Evolutionary conservation across 2,329 filamentous ascomycete species (phyloP).

Genomic region (Huntiella bhutanensis): DNA sequence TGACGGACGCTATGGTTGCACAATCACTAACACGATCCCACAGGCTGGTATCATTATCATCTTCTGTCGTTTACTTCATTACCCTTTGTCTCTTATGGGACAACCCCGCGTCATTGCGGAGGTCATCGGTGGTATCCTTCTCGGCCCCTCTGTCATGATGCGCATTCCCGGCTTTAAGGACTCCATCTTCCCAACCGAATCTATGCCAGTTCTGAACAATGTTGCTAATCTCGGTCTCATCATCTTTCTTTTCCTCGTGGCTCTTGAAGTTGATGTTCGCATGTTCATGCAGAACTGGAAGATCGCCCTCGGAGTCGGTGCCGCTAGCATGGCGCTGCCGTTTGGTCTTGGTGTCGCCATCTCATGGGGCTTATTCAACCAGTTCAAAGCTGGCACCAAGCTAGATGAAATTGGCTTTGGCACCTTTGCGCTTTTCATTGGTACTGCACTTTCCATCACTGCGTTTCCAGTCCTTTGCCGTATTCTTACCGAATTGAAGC

Average conservation of each 20-base stretch:
- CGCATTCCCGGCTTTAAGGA: constrained; percentile 60
- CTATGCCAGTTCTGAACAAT: constrained; percentile 37
- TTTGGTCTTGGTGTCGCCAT: constrained; percentile 69
- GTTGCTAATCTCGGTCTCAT: constrained; percentile 62
- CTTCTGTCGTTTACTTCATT: constrained; percentile 40
- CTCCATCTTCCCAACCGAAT: constrained; percentile 57
- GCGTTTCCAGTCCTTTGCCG: constrained; percentile 82
- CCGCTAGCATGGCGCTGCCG: constrained; percentile 62
- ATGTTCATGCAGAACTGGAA: constrained; percentile 66
- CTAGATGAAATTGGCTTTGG: constrained; percentile 28
- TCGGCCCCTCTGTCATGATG: constrained; percentile 78
- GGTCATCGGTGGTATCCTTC: constrained; percentile 65
- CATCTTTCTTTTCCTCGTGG: constrained; percentile 74
- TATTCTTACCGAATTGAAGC: constrained; percentile 77
- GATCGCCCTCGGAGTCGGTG: constrained; percentile 55
- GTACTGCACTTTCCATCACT: constrained; percentile 84
- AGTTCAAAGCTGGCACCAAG: constrained; percentile 37
- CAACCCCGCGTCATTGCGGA: constrained; percentile 73
- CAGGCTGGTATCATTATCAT: constrained; percentile 28
- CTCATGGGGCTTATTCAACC: constrained; percentile 59
- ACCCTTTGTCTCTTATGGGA: constrained; percentile 54
- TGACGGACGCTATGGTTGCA: constrained; percentile 2
- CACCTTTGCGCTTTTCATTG: constrained; percentile 55
- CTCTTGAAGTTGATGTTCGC: constrained; percentile 67
- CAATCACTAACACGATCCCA: constrained; percentile 6